These are phyloP conservation scores for Magnaporthales sp. DNA, from an alignment of 2,329 filamentous ascomycete species.

Conservation along the genomic window DNA sequence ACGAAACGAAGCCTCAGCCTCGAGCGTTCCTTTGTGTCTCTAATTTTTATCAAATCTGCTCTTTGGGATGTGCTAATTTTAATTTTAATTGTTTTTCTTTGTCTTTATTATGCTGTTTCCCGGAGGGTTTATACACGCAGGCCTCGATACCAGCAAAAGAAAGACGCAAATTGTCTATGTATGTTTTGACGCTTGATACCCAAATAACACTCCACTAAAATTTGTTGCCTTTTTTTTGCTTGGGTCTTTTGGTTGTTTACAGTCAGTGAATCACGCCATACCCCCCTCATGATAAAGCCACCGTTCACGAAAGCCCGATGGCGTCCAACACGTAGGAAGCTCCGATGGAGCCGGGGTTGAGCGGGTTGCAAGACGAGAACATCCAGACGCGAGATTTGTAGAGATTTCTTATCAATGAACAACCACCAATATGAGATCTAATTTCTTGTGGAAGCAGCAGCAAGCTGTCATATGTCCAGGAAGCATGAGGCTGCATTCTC, in stretches of 20 bases:
- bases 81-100: too few species aligned
- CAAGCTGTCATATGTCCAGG: neutral
- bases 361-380: neutral
- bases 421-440: neutral
- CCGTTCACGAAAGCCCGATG: neutral
- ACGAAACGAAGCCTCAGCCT: too few species aligned
- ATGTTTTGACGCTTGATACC: too few species aligned
- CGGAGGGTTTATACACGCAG: too few species aligned
- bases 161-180: too few species aligned
- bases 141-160: too few species aligned
- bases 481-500: neutral
- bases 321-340: neutral
- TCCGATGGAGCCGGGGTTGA: neutral
- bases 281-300: neutral
- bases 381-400: neutral
- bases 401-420: neutral
- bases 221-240: too few species aligned
- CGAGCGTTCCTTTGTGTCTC: too few species aligned
- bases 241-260: neutral
- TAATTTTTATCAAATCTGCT: too few species aligned
- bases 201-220: too few species aligned
- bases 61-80: too few species aligned
- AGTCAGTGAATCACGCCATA: neutral
- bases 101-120: too few species aligned
- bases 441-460: neutral